Conservation (phyloP, 176 grass and related monocot genomes). For the Eragrostis nindensis region DNA sequence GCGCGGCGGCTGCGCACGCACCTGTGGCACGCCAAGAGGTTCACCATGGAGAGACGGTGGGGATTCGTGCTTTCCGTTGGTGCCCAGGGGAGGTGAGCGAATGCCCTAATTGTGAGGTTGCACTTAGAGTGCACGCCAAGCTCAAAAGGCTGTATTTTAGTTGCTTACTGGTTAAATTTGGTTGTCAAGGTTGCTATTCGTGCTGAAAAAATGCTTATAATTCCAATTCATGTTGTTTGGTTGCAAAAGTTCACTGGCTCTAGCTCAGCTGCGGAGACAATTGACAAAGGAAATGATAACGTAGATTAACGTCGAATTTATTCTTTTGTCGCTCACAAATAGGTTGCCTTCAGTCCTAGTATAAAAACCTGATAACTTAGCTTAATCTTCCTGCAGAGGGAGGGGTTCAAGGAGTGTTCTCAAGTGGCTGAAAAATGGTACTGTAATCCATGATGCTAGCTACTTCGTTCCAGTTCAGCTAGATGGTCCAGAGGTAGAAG, state of each 20-base stretch:
- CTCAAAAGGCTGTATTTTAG: not conserved
- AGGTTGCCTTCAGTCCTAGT: too few species aligned
- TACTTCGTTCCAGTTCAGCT: slow-evolving; percentile 73
- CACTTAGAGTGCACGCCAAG: not conserved
- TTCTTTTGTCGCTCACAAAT: too few species aligned
- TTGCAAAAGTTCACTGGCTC: too few species aligned
- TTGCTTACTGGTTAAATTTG: not conserved
- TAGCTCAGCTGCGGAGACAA: not conserved
- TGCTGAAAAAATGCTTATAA: too few species aligned
- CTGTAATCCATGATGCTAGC: slow-evolving; percentile 72
- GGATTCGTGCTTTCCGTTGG: slow-evolving; percentile 74
- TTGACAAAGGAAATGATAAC: not conserved
- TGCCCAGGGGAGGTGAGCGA: slow-evolving; percentile 59
- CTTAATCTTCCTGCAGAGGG: slow-evolving; percentile 51
- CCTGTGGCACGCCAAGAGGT: slow-evolving; percentile 91
- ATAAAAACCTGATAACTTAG: not conserved
- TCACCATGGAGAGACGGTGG: slow-evolving; percentile 74
- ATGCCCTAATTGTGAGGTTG: not conserved
- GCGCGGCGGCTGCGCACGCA: slow-evolving; percentile 77
- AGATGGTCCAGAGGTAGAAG: slow-evolving; percentile 66
- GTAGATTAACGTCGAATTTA: too few species aligned
- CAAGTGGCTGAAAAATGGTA: slow-evolving; percentile 58
- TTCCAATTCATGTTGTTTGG: too few species aligned
- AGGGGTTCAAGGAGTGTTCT: slow-evolving; percentile 79
- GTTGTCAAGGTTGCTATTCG: not conserved